phyloP scores from a whole-genome alignment of 2,329 filamentous ascomycete species.

The Tetracladium maxilliforme region DNA sequence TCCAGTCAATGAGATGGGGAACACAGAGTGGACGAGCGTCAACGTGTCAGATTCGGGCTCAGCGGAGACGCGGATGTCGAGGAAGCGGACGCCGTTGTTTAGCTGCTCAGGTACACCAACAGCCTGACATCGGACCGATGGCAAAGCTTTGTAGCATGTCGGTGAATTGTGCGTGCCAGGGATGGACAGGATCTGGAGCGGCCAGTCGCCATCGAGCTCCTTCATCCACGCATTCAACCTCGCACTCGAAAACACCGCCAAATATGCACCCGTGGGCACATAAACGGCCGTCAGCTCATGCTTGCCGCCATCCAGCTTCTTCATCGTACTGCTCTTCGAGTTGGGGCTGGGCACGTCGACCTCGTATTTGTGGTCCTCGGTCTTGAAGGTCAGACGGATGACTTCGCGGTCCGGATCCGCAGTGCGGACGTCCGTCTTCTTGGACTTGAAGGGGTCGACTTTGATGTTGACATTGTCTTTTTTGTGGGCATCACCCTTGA shows the following conservation, averaged over 20 bases:
- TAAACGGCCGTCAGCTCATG: slow-evolving; percentile 52
- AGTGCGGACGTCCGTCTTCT: slow-evolving; percentile 44
- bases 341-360: slow-evolving; percentile 56
- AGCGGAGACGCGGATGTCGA: slow-evolving; percentile 75
- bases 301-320: slow-evolving; percentile 34
- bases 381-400: slow-evolving; percentile 60
- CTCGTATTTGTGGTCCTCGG: slow-evolving; percentile 49
- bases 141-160: slow-evolving; percentile 69
- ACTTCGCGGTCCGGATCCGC: slow-evolving; percentile 48
- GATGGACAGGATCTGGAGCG: slow-evolving; percentile 71
- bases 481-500: slow-evolving; percentile 44
- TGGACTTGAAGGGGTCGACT: slow-evolving; percentile 54
- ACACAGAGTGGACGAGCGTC: slow-evolving; percentile 76
- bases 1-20: slow-evolving; percentile 75
- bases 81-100: slow-evolving; percentile 80
- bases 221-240: slow-evolving; percentile 69
- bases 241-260: slow-evolving; percentile 56
- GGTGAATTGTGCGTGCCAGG: slow-evolving; percentile 94
- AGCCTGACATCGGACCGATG: slow-evolving; percentile 86
- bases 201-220: slow-evolving; percentile 53
- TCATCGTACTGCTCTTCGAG: slow-evolving; percentile 43
- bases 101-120: slow-evolving; percentile 67
- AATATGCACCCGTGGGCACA: slow-evolving; percentile 35
- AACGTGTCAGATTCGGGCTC: slow-evolving; percentile 48
- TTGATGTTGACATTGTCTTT: slow-evolving; percentile 46